Percentiles rank a stretch among this genome's conserved stretches.
phyloP scores from a whole-genome alignment of 768 basidiomycete genomes.

The Lanmaoa pseudosensibilis region DNA sequence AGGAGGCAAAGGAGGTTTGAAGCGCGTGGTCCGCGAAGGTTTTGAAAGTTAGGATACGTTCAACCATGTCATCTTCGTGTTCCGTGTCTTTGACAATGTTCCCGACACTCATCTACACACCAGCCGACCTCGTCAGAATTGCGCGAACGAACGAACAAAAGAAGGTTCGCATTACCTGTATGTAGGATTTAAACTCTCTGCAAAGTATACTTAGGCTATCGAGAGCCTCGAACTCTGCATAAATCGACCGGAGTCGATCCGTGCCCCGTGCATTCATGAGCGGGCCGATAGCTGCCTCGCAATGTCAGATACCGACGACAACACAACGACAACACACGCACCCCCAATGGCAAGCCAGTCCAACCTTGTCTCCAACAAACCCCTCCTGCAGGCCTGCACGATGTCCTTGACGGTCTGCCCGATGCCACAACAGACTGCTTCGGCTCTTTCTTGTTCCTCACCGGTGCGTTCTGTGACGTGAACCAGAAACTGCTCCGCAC shows the following conservation, averaged over 20 bases:
- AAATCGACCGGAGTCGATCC: slow-evolving; percentile 50
- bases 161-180: slow-evolving; percentile 45
- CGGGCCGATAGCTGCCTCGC: slow-evolving; percentile 47
- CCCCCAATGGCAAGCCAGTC: slow-evolving; percentile 47
- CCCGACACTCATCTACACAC: slow-evolving; percentile 51
- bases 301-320: slow-evolving; percentile 25
- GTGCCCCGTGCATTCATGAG: slow-evolving; percentile 51
- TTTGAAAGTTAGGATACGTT: slow-evolving; percentile 68
- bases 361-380: slow-evolving; percentile 46
- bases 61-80: slow-evolving; percentile 77
- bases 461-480: slow-evolving; percentile 45
- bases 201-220: slow-evolving; percentile 53
- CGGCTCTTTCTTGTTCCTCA: slow-evolving; percentile 59
- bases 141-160: background rate
- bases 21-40: slow-evolving; percentile 53
- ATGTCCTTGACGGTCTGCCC: slow-evolving; percentile 50
- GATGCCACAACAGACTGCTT: slow-evolving; percentile 46
- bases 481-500: slow-evolving; percentile 55
- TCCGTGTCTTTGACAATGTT: slow-evolving; percentile 62
- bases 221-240: slow-evolving; percentile 61
- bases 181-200: slow-evolving; percentile 58
- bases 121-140: background rate
- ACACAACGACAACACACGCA: slow-evolving; percentile 32
- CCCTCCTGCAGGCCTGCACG: slow-evolving; percentile 52
- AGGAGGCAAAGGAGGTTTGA: slow-evolving; percentile 48